Conservation (phyloP, 78 protist species). For the slime mould (Dictyostelium discoideum) region DNA sequence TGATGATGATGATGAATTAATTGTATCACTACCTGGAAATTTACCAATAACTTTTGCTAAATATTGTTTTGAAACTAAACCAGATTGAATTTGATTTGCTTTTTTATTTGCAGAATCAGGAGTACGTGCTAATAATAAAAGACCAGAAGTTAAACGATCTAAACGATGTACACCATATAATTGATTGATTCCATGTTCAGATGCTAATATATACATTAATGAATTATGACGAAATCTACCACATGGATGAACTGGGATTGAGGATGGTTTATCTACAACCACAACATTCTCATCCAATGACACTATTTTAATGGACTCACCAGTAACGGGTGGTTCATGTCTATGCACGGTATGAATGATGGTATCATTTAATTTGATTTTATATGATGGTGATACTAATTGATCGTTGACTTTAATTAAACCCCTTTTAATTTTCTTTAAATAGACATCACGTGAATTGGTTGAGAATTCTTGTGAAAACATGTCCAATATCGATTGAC, state of each 20-base stretch:
- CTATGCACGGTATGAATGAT: conserved; percentile 88
- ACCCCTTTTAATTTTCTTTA: conserved; percentile 72
- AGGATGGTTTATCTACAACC: conserved; percentile 91
- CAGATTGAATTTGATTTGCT: conserved; percentile 27
- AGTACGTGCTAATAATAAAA: conserved; percentile 81
- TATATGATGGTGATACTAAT: neutral
- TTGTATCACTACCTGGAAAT: conserved; percentile 24
- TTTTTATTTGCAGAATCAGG: conserved; percentile 45
- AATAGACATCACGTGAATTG: conserved; percentile 18
- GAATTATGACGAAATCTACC: conserved; percentile 90
- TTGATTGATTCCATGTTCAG: conserved; percentile 15
- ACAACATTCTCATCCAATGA: conserved; percentile 80
- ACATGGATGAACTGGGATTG: conserved; percentile 90
- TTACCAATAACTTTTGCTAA: conserved; percentile 87
- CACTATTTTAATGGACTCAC: neutral
- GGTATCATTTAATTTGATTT: conserved; percentile 22
- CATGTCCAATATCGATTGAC: conserved; percentile 77
- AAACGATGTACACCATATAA: conserved; percentile 87
- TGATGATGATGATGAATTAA: neutral
- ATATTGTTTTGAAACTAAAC: conserved; percentile 82
- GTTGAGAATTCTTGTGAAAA: conserved; percentile 78
- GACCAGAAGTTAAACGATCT: conserved; percentile 91
- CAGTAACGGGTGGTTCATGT: conserved; percentile 92
- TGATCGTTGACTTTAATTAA: conserved; percentile 53
- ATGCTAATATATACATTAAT: conserved; percentile 72